These are phyloP conservation scores for Xerocomus brunneocitrinus DNA, from an alignment of 768 basidiomycete genomes.

Conservation along the genomic window DNA sequence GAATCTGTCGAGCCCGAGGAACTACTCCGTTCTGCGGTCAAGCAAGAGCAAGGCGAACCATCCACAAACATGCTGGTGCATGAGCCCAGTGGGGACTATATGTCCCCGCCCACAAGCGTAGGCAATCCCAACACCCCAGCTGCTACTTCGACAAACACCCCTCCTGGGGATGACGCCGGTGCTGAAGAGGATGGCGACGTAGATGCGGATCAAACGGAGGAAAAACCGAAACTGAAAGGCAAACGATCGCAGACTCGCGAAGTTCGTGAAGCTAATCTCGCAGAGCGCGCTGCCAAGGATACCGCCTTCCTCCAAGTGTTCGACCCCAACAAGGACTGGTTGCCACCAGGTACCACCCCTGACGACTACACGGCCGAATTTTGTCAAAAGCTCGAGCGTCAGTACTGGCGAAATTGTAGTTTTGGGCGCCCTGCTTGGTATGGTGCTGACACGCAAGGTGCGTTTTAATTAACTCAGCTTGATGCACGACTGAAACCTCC, in stretches of 20 bases:
- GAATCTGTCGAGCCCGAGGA: conserved; percentile 45
- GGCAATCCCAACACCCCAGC: conserved; percentile 20
- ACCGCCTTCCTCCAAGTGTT: conserved; percentile 64
- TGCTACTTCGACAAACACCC: neutral
- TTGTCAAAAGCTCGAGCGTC: conserved; percentile 80
- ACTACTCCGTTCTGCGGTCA: conserved; percentile 20
- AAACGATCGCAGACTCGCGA: conserved; percentile 41
- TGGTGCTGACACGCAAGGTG: conserved; percentile 92
- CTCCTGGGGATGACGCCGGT: conserved; percentile 10
- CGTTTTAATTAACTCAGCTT: conserved; percentile 18
- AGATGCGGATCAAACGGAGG: conserved; percentile 28
- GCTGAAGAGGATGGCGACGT: conserved; percentile 15
- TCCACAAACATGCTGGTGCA: conserved; percentile 3
- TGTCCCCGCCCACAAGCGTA: conserved; percentile 30
- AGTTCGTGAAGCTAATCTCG: conserved; percentile 45
- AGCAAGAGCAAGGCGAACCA: conserved; percentile 41
- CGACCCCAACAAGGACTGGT: conserved; percentile 70
- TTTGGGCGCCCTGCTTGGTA: conserved; percentile 94
- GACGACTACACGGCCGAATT: conserved; percentile 86
- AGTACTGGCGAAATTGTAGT: conserved; percentile 90
- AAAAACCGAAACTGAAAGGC: conserved; percentile 36
- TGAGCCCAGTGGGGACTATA: conserved; percentile 7
- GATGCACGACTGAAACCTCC: neutral
- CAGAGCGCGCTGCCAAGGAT: conserved; percentile 41
- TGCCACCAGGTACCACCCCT: conserved; percentile 66